These are phyloP conservation scores for Starmerella roubikii DNA, from an alignment of 805 yeast species.

Conservation along the genomic window DNA sequence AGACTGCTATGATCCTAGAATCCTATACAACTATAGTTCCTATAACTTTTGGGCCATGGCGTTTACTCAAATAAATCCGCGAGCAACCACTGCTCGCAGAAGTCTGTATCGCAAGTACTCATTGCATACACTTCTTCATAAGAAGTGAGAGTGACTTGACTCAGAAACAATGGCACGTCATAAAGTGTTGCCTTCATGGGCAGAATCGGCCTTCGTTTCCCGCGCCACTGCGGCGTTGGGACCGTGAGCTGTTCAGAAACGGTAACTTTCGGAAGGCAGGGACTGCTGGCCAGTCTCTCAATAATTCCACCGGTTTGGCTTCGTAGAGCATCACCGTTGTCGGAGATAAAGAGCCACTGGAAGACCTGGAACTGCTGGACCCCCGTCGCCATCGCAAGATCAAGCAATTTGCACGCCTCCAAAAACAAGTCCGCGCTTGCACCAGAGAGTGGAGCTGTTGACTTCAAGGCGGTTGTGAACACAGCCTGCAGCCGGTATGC, in stretches of 20 bases:
- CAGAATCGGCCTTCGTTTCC: conserved; percentile 20
- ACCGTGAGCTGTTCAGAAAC: conserved; percentile 8
- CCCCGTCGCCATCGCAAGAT: conserved; percentile 51
- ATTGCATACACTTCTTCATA: conserved; percentile 55
- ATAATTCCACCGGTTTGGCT: conserved; percentile 6
- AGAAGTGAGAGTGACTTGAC: conserved; percentile 46
- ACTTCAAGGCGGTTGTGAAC: conserved; percentile 31
- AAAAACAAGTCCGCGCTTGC: conserved; percentile 11
- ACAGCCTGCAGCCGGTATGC: conserved; percentile 45
- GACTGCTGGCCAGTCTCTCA: conserved; percentile 26
- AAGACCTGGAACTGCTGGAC: conserved; percentile 62
- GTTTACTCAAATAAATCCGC: conserved; percentile 35
- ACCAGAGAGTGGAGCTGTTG: conserved; percentile 12
- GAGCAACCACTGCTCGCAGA: conserved; percentile 44
- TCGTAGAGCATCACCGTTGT: conserved; percentile 48
- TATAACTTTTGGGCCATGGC: not conserved
- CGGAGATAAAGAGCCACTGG: conserved; percentile 79
- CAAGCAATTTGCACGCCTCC: conserved; percentile 61
- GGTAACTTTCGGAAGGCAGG: conserved; percentile 3
- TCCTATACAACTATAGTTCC: not conserved
- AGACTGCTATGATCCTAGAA: too few species aligned
- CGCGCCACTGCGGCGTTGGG: conserved; percentile 2
- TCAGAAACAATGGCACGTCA: conserved; percentile 50
- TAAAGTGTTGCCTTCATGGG: conserved; percentile 12
- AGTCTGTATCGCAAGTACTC: conserved; percentile 29